Conservation (phyloP, 228 moss, liverwort and hornwort species). For the Sphagnum magellanicum region DNA sequence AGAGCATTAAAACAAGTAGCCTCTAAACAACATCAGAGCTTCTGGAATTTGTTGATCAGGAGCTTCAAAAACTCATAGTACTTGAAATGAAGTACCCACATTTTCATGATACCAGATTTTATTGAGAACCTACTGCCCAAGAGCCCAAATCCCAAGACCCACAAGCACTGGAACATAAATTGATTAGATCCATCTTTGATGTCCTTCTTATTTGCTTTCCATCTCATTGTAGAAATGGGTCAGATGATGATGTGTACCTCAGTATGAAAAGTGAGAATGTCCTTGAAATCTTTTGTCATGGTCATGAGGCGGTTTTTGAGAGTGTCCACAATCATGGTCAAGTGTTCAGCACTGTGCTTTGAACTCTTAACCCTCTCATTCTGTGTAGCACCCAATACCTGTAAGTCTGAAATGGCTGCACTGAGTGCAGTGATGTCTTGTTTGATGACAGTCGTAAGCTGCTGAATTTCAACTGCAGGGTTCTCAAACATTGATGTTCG, state of each 20-base stretch:
- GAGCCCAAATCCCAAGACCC: no score
- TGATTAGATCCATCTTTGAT: no score
- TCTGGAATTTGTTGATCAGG: neutral
- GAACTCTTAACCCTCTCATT: slow-evolving; percentile 71
- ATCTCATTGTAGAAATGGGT: neutral
- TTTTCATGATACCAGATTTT: neutral
- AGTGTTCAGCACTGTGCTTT: slow-evolving; percentile 91
- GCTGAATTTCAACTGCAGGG: slow-evolving; percentile 95
- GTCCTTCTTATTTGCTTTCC: no score
- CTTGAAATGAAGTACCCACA: neutral
- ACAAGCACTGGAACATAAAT: no score
- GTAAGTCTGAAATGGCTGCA: slow-evolving; percentile 85
- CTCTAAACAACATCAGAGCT: neutral
- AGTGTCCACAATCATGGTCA: slow-evolving; percentile 88
- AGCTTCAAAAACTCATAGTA: neutral
- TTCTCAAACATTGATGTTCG: slow-evolving; percentile 99
- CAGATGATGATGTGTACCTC: slow-evolving; percentile 42
- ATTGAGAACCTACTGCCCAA: no score
- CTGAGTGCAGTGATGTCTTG: slow-evolving; percentile 96
- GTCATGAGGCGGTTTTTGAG: slow-evolving; percentile 96
- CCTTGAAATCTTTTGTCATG: slow-evolving; percentile 98
- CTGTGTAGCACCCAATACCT: slow-evolving; percentile 74
- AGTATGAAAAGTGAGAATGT: slow-evolving; percentile 85
- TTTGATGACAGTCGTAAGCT: slow-evolving; percentile 92
- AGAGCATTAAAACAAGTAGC: neutral